Base-by-base conservation (phyloP, 2,329 filamentous ascomycete genomes). In the Scolecobasidium constrictum region DNA sequence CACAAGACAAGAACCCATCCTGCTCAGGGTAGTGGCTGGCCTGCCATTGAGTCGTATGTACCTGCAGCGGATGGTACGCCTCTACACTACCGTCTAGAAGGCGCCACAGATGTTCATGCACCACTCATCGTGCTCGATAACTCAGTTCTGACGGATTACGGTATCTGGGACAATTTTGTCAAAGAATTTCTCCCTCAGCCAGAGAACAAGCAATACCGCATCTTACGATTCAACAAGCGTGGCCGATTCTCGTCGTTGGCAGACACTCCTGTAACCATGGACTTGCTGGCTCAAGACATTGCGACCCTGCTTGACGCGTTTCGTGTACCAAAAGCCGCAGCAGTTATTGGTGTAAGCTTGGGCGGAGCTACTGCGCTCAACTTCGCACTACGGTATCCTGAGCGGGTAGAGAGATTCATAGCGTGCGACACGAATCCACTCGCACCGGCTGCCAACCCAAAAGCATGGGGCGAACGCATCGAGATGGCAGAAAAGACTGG, bases 101-200 rank as follows among this genome's bases (percentile, higher is more conserved):
- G 86, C 43, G 82, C 75, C 49, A 53, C 74, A 0, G 70, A 78
- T 22, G 75, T 78, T 0, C 56, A 72, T 16, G 83, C 85, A 0
- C 86, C 86, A 0, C 73, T 82, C 0, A 69, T 94, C 9, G 78
- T 86, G 16, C 81, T 88, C 50, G 73, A 72, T 61, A 93, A 93
- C 67, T 88, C 82, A 1, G 79, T 94, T 39, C 73, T 94, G 5
- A 85, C 84, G 2, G 78, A 81, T 38, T 72, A 81, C 49, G 69
- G 75, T 57, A 92, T 94, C 73, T 94, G 86, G 86, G 82, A 92
- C 52, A 68, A 69, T 2, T 76, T 93, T 46, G 64, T 92, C 1
- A 63, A 66, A 1, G 63, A 75, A n/a, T 71, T 92, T 50, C 58
- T 69, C 34, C 52, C 59, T 11, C 71, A 72, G 40, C 58, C 63